Evolutionary conservation across 2,329 filamentous ascomycete species (phyloP).

Genomic region (Beauveria medogensis): DNA sequence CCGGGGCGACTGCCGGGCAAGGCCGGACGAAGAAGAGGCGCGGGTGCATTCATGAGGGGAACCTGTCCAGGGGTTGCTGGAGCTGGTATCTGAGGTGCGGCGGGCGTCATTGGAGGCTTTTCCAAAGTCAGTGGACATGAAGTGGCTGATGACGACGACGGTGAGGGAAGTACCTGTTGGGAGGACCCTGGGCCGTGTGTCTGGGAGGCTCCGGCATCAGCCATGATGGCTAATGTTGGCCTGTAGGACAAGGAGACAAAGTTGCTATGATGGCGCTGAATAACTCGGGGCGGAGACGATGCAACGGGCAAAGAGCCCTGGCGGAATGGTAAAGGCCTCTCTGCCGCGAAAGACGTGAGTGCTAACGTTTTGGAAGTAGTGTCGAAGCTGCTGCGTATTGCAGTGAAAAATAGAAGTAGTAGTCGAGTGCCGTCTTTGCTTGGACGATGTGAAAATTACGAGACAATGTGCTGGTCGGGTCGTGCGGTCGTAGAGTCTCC

Average conservation of each 20-base stretch:
- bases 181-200: slow-evolving; percentile 13
- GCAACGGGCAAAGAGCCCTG: slow-evolving; percentile 3
- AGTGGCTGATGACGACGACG: background rate
- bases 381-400: too few species aligned
- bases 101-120: slow-evolving; percentile 15
- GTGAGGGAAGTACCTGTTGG: slow-evolving; percentile 10
- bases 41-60: slow-evolving; percentile 64
- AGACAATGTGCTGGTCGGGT: background rate
- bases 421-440: background rate
- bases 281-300: background rate
- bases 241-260: background rate
- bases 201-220: slow-evolving; percentile 18
- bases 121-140: background rate
- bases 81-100: slow-evolving; percentile 18
- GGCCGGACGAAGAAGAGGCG: slow-evolving; percentile 74
- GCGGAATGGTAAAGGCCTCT: slow-evolving; percentile 1
- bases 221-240: slow-evolving; percentile 17
- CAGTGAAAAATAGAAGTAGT: background rate
- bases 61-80: slow-evolving; percentile 28
- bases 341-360: background rate
- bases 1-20: slow-evolving; percentile 61
- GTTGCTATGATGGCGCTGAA: background rate
- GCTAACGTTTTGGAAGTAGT: background rate
- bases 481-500: background rate
- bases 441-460: background rate